These are phyloP conservation scores for Plantago rigida DNA, from an alignment of 305 asterid species.

Conservation along the genomic window DNA sequence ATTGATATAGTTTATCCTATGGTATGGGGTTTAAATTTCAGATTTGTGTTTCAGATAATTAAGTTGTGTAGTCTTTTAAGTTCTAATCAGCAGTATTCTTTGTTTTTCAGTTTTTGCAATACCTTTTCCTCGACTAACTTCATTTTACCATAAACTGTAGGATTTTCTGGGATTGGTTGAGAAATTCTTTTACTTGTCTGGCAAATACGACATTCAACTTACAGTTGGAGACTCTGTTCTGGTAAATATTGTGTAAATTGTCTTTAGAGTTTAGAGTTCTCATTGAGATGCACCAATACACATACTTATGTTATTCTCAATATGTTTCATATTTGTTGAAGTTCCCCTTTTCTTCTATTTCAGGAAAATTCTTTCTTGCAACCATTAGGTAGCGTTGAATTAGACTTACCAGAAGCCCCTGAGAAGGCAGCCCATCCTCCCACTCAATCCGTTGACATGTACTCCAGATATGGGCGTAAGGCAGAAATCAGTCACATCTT, in stretches of 20 bases:
- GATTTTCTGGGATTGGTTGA: slow-evolving; percentile 95
- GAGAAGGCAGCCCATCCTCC: slow-evolving; percentile 91
- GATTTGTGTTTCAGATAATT: slow-evolving; percentile 12
- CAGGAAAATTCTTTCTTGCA: slow-evolving; percentile 92
- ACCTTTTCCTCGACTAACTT: slow-evolving; percentile 12
- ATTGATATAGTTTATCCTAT: slow-evolving; percentile 10
- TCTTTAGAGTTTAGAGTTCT: not conserved
- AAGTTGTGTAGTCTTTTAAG: not conserved
- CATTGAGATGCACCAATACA: slow-evolving; percentile 1
- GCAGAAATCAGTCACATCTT: slow-evolving; percentile 82
- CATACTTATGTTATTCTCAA: too few species aligned
- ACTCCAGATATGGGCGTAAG: slow-evolving; percentile 76
- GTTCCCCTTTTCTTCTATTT: slow-evolving; percentile 24
- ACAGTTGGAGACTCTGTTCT: slow-evolving; percentile 80
- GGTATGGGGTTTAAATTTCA: slow-evolving; percentile 10
- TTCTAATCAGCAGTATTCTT: slow-evolving; percentile 7
- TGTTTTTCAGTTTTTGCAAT: not conserved
- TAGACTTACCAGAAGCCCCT: slow-evolving; percentile 86
- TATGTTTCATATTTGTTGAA: slow-evolving; percentile 19
- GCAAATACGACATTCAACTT: slow-evolving; percentile 71
- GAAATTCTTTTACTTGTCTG: slow-evolving; percentile 75
- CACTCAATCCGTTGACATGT: slow-evolving; percentile 51
- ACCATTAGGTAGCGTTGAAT: slow-evolving; percentile 61
- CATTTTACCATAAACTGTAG: slow-evolving; percentile 36
- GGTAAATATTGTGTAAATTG: slow-evolving; percentile 37